Base-by-base conservation (phyloP, 345 rosid species). In the Salix arbutifolia region DNA sequence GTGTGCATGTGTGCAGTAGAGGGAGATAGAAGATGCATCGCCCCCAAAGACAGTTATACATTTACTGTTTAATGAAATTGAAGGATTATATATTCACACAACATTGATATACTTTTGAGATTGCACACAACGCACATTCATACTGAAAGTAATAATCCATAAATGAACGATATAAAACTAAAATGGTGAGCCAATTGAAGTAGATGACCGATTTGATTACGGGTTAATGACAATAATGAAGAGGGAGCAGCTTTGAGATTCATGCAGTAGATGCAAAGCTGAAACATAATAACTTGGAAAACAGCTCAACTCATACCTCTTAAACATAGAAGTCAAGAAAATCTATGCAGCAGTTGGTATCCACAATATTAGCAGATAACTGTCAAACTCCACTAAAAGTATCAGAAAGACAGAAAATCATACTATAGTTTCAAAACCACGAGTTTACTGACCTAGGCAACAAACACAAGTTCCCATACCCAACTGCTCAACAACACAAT, bases 301-400 rank as follows among this genome's bases (percentile, higher is more conserved):
- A 78, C 69, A 71, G 25, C 31, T 53, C 58, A 40, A 26, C 38
- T 10, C 81, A 78, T 80, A 80, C 77, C 75, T 74, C 74, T 72
- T 33, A 72, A 73, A 78, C 58, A 78, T 50, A 61, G 65, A 77
- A 42, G 60, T 71, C 72, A 76, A 76, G 60, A 75, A 82, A 62
- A 69, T 73, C 75, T 64, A 76, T 12, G 67, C 53, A 69, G 64
- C 40, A 68, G 69, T 67, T 21, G 65, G 62, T 26, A 73, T 19
- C 75, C 73, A 53, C 42, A 52, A 74, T 48, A 77, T 28, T 46
- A 70, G 74, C 35, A 67, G 62, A 30, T 12, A 18, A 61, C 74
- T 35, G 50, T 67, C 72, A 62, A 69, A 78, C 79, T 80, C 75
- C 72, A 64, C 73, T 62, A 78, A 69, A 68, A 65, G 8, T 26